Evolutionary conservation across 2,329 filamentous ascomycete genomes (phyloP), one percentile per base, ranked within the genome.

Genomic region (Verticillium dahliae): DNA sequence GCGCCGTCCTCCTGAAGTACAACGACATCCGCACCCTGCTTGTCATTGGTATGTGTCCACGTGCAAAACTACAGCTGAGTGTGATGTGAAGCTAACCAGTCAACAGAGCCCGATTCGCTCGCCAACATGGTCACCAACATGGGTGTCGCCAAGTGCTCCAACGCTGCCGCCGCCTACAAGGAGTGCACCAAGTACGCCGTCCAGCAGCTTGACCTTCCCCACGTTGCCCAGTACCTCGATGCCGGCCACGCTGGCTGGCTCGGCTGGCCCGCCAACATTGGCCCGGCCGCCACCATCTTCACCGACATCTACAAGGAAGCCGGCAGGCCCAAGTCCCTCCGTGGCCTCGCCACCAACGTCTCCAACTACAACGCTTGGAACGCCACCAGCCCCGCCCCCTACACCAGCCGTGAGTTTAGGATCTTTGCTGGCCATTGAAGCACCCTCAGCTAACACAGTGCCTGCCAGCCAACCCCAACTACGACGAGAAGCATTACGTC

Each of bases 271-370:
- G 81, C 78, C 31, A 85, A 85, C 71, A 74, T 84, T 60, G 64
- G 67, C 13, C 78, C 78, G 14, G 80, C 81, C 6, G 82, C 82
- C 1, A 64, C 74, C 56, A 70, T 82, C 54, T 81, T 77, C 63
- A 77, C 78, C 4, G 62, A 75, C 39, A 72, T 84, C 52, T 85
- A 81, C 75, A 80, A 76, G 64, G 73, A 79, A 33, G 78, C 82
- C 14, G 78, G 82, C 50, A 77, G 74, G 37, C 82, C 82, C 15
- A 71, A 74, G 18, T 69, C 80, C 37, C 75, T 85, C 59, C 81
- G 83, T 60, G 83, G 83, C 60, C 74, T 85, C 57, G 81, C 77
- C 34, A 85, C 82, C 68, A 85, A 85, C 71, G 81, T 85, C n/a
- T 76, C 82, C 65, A 58, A 58, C 37, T 85, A 83, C 75, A 85